These are phyloP conservation scores for Cryptosporidium parvum DNA, from an alignment of 169 alveolate species.

Conservation along the genomic window DNA sequence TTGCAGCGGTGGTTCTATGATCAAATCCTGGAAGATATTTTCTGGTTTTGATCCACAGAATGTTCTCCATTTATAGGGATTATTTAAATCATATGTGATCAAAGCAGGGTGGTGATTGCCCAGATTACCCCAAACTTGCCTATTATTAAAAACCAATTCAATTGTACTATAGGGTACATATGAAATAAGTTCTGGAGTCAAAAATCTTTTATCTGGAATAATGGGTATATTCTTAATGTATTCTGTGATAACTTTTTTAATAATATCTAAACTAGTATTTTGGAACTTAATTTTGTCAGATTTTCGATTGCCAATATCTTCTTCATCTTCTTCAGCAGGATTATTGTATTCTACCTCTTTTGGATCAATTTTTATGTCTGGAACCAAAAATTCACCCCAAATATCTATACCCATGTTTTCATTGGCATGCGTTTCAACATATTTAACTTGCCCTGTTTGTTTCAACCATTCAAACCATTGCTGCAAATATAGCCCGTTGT, in stretches of 20 bases:
- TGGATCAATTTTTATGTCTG: constrained; percentile 62
- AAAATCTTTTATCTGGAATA: constrained; percentile 77
- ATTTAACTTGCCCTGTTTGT: constrained; percentile 68
- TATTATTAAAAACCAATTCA: constrained; percentile 86
- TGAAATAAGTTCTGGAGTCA: constrained; percentile 82
- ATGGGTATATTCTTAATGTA: constrained; percentile 80
- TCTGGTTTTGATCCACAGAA: constrained; percentile 79
- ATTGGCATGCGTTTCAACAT: constrained; percentile 22
- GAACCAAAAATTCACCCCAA: constrained; percentile 76
- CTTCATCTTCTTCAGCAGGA: constrained; percentile 40
- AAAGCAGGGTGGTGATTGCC: constrained; percentile 89
- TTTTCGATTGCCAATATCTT: constrained; percentile 60
- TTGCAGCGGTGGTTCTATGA: constrained; percentile 69
- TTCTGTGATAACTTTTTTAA: constrained; percentile 78
- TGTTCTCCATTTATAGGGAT: constrained; percentile 84
- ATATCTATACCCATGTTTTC: constrained; percentile 70
- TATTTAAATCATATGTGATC: constrained; percentile 86
- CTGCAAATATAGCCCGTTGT: constrained; percentile 64
- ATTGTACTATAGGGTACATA: constrained; percentile 86
- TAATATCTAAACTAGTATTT: constrained; percentile 70
- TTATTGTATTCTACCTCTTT: constrained; percentile 33
- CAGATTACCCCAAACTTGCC: constrained; percentile 88
- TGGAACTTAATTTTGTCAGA: constrained; percentile 77
- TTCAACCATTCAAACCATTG: constrained; percentile 76
- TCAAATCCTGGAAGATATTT: constrained; percentile 35